Conservation (phyloP, 2,329 filamentous ascomycete genomes). For the Gyromitra esculenta region DNA sequence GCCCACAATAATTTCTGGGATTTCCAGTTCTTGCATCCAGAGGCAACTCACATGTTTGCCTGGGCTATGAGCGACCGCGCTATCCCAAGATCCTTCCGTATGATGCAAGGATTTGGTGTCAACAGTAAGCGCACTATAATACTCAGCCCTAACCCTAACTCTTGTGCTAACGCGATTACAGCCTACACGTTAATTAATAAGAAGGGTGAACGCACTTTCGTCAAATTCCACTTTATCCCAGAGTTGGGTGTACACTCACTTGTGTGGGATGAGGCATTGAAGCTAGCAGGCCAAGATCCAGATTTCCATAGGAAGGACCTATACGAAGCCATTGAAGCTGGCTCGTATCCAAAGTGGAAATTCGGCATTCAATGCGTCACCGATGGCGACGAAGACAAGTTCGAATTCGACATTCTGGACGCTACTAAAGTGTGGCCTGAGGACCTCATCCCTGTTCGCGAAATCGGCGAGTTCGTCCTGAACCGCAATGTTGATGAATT, state of each 20-base stretch:
- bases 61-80: conserved; percentile 80
- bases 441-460: conserved; percentile 74
- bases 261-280: conserved; percentile 82
- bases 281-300: conserved; percentile 77
- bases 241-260: conserved; percentile 79
- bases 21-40: conserved; percentile 73
- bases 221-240: conserved; percentile 81
- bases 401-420: conserved; percentile 86
- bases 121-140: conserved; percentile 65
- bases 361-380: conserved; percentile 83
- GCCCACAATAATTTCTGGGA: conserved; percentile 84
- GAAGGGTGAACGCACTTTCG: conserved; percentile 74
- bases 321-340: conserved; percentile 76
- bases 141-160: background rate
- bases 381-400: conserved; percentile 76
- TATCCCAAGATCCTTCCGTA: conserved; percentile 78
- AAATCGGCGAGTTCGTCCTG: conserved; percentile 81
- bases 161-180: conserved; percentile 8
- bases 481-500: conserved; percentile 78
- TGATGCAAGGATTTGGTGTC: conserved; percentile 88
- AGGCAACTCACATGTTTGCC: conserved; percentile 81
- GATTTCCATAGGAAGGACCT: conserved; percentile 85
- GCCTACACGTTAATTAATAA: conserved; percentile 74
- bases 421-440: conserved; percentile 89
- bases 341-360: conserved; percentile 78